Base-by-base conservation (phyloP, 208 protist species). In the Wallacemonas rigidus region DNA sequence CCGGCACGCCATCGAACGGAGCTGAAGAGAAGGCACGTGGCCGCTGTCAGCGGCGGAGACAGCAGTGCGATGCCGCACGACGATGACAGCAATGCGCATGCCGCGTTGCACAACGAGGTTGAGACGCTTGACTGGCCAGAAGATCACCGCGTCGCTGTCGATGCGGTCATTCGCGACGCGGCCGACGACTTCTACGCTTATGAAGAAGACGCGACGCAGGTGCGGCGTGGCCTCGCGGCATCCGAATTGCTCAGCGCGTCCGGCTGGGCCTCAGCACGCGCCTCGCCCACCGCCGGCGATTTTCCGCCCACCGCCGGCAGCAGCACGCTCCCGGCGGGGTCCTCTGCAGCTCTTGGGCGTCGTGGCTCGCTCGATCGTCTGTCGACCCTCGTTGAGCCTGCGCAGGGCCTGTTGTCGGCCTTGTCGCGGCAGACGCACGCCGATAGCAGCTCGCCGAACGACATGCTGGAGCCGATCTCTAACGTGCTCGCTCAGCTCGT, bases 111-210 rank as follows among this genome's bases (percentile, higher is more conserved):
- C 41, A 17, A 65, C 9, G 60, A 65, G 0, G 12, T 17, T 14
- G 38, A 38, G 4, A 65, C 60, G 26, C 38, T 65, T 14, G 60
- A 65, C 60, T 65, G 60, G 60, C 3, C 3, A 3, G 41, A 45
- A 5, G 60, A 38, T 3, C 60, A 65, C n/a, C 60, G 60, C n/a
- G 60, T 44, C 14, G 60, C 60, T 8, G 60, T 65, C 41, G 60
- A 65, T 48, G 60, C 60, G n/a, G 60, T 65, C 41, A 65, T 65
- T 65, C 60, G 60, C 60, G 60, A 65, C 41, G 60, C 43, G 4
- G 60, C 60, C 40, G 60, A 65, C 36, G 60, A 65, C n/a, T 65
- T 65, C 26, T 65, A 65, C 41, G 43, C 41, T 45, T n/a, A 50
- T 17, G 60, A 65, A 26, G 60, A 65, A n/a, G 60, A 65, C 4